Percentiles rank a stretch among this genome's conserved stretches.
Evolutionary conservation across 805 yeast genomes (phyloP).

Genomic region (Candida orba): DNA sequence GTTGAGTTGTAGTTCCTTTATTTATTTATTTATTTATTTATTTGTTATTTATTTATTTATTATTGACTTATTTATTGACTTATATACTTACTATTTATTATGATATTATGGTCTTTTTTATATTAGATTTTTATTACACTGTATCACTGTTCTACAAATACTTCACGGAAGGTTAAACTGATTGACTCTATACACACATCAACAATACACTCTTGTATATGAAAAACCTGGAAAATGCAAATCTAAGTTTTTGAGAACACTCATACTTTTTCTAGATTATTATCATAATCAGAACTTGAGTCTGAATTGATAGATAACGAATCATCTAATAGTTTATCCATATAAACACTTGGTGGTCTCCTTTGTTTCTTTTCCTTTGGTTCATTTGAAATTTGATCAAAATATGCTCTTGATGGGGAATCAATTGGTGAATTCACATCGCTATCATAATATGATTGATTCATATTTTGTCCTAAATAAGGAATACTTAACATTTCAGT

Average conservation of each 20-base stretch:
- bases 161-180: neutral
- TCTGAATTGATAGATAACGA: constrained; percentile 7
- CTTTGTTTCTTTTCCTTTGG: constrained; percentile 11
- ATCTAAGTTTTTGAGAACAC: too few species aligned
- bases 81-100: constrained; percentile 1
- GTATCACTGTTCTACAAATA: neutral
- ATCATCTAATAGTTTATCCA: constrained; percentile 38
- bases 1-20: constrained; percentile 31
- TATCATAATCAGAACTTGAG: constrained; percentile 1
- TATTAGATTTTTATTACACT: too few species aligned
- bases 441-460: constrained; percentile 1
- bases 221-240: neutral
- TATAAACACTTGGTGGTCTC: constrained; percentile 43
- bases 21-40: too few species aligned
- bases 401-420: constrained; percentile 14
- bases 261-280: constrained; percentile 16
- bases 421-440: constrained; percentile 18
- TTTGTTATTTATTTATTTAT: neutral
- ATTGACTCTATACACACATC: neutral
- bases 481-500: constrained; percentile 32
- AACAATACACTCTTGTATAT: neutral
- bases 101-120: too few species aligned
- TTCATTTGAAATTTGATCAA: constrained; percentile 3
- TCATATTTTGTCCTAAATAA: constrained; percentile 2
- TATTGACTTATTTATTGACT: constrained; percentile 6